Conservation (phyloP, 2,329 filamentous ascomycete genomes). For the Cadophora sp. region DNA sequence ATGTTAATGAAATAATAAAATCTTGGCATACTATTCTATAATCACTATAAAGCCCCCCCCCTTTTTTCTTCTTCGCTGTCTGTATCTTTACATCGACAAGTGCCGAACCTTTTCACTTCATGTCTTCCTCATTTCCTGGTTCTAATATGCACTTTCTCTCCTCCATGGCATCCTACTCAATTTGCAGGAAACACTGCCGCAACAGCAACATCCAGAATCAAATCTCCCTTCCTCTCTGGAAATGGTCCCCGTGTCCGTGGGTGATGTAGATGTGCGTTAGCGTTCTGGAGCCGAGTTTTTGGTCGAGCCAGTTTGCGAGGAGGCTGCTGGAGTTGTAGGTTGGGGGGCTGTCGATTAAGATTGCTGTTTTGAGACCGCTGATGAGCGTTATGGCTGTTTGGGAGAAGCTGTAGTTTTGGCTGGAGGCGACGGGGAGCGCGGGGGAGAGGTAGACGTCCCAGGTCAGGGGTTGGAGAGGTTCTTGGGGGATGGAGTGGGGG, state of each 20-base stretch:
- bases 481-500: not conserved
- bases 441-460: constrained; percentile 22
- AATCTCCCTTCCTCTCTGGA: constrained; percentile 21
- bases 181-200: not conserved
- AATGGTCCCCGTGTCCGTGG: constrained; percentile 52
- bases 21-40: not conserved
- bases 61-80: no score
- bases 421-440: not conserved
- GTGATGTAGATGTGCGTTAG: constrained; percentile 50
- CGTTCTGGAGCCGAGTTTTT: constrained; percentile 39
- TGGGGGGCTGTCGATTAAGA: constrained; percentile 49
- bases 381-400: constrained; percentile 34
- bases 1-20: not conserved
- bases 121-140: not conserved
- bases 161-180: not conserved
- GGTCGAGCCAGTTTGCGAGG: constrained; percentile 48
- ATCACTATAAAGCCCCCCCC: not conserved
- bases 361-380: constrained; percentile 41
- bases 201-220: constrained; percentile 17
- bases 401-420: constrained; percentile 20
- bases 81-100: not conserved
- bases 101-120: not conserved
- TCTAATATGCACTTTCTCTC: not conserved
- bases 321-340: constrained; percentile 44
- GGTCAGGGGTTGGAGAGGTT: constrained; percentile 1